A percentile compares a stretch with the other conserved stretches of the same genome.
Conservation (phyloP, 768 basidiomycete species). For the Boletus rubroflammeus region DNA sequence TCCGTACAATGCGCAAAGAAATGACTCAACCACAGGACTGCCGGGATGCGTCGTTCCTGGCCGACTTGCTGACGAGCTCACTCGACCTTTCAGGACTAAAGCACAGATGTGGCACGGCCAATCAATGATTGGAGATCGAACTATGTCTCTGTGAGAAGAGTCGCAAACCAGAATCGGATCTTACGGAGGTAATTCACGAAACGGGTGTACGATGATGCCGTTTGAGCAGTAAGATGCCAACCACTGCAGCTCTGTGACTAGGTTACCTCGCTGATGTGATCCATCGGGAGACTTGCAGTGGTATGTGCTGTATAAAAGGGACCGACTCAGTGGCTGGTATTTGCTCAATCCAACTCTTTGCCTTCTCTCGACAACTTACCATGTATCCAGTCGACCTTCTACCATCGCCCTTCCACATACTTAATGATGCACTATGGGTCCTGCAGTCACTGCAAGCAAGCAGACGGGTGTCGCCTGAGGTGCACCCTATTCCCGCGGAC, state of each 20-base stretch:
- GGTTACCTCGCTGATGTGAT: conserved; percentile 33
- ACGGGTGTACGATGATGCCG: conserved; percentile 28
- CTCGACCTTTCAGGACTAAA: conserved; percentile 13
- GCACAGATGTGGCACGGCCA: conserved; percentile 25
- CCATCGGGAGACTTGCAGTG: conserved; percentile 27
- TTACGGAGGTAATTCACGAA: conserved; percentile 19
- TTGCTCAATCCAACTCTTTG: conserved; percentile 3
- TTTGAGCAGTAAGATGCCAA: conserved; percentile 24
- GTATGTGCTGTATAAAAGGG: conserved; percentile 32
- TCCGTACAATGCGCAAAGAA: conserved; percentile 7
- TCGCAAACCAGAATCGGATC: conserved; percentile 20
- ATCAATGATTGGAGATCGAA: conserved; percentile 21
- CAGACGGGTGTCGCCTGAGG: conserved; percentile 28
- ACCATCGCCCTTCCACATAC: conserved; percentile 50
- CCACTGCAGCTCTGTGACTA: conserved; percentile 33
- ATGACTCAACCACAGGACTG: conserved; percentile 14
- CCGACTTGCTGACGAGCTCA: conserved; percentile 14
- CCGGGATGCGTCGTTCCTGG: conserved; percentile 23
- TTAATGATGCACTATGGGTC: conserved; percentile 44
- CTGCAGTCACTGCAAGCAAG: conserved; percentile 42
- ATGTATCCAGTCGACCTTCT: conserved; percentile 39
- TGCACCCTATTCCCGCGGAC: conserved; percentile 38
- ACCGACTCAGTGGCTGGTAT: not conserved
- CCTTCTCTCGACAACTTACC: conserved; percentile 6
- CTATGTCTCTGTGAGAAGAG: conserved; percentile 15